Percentiles rank a stretch among this genome's conserved stretches.
Conservation (phyloP, 305 asterid species). For the Euphrasia arctica region DNA sequence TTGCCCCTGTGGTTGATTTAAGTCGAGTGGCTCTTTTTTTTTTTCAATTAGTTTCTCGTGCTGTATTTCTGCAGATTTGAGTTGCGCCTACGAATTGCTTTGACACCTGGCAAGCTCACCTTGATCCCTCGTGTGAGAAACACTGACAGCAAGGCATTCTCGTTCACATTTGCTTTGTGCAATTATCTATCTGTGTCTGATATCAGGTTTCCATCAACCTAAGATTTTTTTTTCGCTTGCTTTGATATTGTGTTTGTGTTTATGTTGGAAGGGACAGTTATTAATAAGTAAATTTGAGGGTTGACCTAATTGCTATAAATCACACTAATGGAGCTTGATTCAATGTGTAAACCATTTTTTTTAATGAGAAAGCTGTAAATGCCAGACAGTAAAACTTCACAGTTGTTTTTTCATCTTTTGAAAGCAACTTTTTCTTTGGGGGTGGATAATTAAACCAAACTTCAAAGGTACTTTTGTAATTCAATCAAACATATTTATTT, state of each 20-base stretch:
- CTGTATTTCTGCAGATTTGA: conserved; percentile 58
- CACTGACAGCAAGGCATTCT: conserved; percentile 56
- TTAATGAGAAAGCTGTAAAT: neutral
- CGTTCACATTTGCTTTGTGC: conserved; percentile 70
- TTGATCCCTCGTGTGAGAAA: conserved; percentile 63
- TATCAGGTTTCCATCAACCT: conserved; percentile 33
- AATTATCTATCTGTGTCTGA: conserved; percentile 65
- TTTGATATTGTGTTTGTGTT: conserved; percentile 3
- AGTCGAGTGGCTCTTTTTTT: conserved; percentile 8
- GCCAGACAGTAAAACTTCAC: neutral
- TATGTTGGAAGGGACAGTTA: neutral
- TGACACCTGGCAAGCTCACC: conserved; percentile 68
- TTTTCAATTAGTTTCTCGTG: conserved; percentile 26
- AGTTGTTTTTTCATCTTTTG: too few relatives aligned
- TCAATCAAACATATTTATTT: neutral
- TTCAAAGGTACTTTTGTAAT: too few relatives aligned
- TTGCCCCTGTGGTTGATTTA: neutral
- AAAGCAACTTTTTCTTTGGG: neutral
- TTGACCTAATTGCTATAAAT: neutral
- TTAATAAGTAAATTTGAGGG: neutral
- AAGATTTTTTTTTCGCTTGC: conserved; percentile 12
- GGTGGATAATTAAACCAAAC: neutral
- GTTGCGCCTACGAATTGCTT: conserved; percentile 68
- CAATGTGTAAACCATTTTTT: neutral
- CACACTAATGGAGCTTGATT: neutral